Evolutionary conservation across 495 filamentous ascomycete genomes (phyloP).

Genomic region (Cercophora newfieldiana): DNA sequence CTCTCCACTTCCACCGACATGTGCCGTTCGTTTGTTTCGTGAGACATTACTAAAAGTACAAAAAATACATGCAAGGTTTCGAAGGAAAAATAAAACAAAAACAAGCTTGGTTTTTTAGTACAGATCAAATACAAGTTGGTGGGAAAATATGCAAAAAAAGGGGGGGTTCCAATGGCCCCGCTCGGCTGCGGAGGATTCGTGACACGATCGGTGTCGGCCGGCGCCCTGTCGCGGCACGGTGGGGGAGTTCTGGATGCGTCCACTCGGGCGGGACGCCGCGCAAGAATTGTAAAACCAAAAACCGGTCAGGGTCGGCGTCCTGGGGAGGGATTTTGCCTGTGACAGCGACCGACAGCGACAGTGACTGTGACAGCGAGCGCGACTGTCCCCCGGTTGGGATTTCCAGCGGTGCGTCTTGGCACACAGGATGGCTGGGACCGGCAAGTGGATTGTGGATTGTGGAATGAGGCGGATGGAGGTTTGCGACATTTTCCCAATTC

Average conservation of each 20-base stretch:
- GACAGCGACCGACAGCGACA: no score
- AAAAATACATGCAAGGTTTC: slow-evolving; percentile 16
- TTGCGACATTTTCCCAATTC: slow-evolving; percentile 4
- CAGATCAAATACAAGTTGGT: slow-evolving; percentile 15
- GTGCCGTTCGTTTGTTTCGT: slow-evolving; percentile 15
- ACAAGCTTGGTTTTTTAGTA: slow-evolving; percentile 10
- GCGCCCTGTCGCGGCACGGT: slow-evolving; percentile 4
- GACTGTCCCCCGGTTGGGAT: neutral
- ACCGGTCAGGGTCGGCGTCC: neutral
- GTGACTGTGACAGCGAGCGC: neutral
- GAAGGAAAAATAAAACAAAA: neutral
- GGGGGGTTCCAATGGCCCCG: neutral
- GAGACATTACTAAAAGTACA: slow-evolving; percentile 19
- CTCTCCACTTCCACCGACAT: neutral
- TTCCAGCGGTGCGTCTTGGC: neutral
- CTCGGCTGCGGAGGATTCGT: slow-evolving; percentile 11
- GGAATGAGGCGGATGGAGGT: neutral
- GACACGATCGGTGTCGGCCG: slow-evolving; percentile 12
- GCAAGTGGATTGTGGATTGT: neutral
- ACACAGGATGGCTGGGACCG: neutral
- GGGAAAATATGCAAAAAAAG: slow-evolving; percentile 7
- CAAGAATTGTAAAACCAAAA: slow-evolving; percentile 12
- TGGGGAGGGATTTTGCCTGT: neutral
- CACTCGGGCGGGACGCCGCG: neutral
- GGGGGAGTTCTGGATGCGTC: neutral